These are phyloP conservation scores for Cladosporium sp. DNA, from an alignment of 2,329 filamentous ascomycete genomes.

Conservation along the genomic window DNA sequence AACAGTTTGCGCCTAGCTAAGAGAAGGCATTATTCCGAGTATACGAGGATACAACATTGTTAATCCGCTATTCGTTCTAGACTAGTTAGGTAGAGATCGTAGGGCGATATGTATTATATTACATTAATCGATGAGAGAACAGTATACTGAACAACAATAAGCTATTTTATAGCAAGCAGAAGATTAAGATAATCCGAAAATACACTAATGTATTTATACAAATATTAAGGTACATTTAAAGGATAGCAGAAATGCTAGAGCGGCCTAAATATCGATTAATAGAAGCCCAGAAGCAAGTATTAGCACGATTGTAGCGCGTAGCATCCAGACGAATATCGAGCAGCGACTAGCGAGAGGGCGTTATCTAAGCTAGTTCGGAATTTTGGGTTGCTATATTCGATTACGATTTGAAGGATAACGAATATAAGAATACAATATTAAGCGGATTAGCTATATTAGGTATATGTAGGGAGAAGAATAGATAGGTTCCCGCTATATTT, in stretches of 20 bases:
- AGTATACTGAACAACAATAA: neutral
- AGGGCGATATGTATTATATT: constrained; percentile 9
- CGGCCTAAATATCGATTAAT: constrained; percentile 9
- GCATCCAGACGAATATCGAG: neutral
- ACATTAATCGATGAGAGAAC: neutral
- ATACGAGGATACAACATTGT: neutral
- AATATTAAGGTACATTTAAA: constrained; percentile 13
- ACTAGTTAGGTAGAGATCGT: neutral
- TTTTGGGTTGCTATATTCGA: constrained; percentile 12
- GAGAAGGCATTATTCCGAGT: neutral
- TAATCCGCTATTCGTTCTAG: constrained; percentile 1
- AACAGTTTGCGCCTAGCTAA: neutral
- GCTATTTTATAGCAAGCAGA: constrained; percentile 13
- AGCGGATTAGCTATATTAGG: constrained; percentile 10
- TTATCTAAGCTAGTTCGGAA: constrained; percentile 3
- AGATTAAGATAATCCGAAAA: constrained; percentile 1
- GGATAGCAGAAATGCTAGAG: neutral
- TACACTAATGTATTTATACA: neutral
- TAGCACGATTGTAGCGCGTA: neutral
- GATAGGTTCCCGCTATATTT: constrained; percentile 10
- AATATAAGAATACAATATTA: constrained; percentile 11
- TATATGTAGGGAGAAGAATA: neutral
- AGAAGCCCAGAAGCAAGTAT: neutral
- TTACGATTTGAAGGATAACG: constrained; percentile 6
- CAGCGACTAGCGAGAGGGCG: neutral